These are phyloP conservation scores for Trichoderma oligosporum DNA, from an alignment of 2,329 filamentous ascomycete species.

Conservation along the genomic window DNA sequence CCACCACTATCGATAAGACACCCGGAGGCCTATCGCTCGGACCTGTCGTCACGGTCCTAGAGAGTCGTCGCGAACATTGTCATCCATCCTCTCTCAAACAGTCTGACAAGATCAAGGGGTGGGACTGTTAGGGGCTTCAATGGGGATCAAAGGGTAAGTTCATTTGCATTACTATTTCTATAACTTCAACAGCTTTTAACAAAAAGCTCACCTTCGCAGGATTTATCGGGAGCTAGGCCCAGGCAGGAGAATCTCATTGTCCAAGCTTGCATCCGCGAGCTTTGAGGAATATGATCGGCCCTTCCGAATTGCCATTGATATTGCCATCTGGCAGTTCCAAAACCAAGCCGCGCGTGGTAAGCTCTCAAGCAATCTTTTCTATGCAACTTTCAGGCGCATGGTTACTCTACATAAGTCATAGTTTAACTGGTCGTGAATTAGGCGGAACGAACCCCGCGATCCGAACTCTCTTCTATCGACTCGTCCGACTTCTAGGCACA, in stretches of 20 bases:
- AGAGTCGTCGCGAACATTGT: not conserved
- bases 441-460: conserved; percentile 86
- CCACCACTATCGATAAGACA: conserved; percentile 23
- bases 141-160: conserved; percentile 64
- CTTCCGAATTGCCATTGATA: conserved; percentile 84
- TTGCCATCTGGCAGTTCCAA: conserved; percentile 97
- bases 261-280: conserved; percentile 75
- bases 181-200: not conserved
- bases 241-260: conserved; percentile 73
- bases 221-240: conserved; percentile 87
- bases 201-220: conserved; percentile 42
- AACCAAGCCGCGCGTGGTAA: conserved; percentile 73
- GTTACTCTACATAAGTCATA: no score
- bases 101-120: not conserved
- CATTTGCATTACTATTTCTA: fast-evolving
- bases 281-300: conserved; percentile 68
- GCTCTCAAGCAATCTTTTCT: not conserved
- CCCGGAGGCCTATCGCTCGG: not conserved
- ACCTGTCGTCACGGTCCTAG: conserved; percentile 32
- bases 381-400: not conserved
- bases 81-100: not conserved
- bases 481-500: conserved; percentile 69
- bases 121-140: conserved; percentile 29
- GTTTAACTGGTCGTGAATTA: conserved; percentile 29
- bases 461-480: conserved; percentile 87